phyloP scores from a whole-genome alignment of 1,284 basidiomycete genomes.

The Fomitopsis schrenkii region DNA sequence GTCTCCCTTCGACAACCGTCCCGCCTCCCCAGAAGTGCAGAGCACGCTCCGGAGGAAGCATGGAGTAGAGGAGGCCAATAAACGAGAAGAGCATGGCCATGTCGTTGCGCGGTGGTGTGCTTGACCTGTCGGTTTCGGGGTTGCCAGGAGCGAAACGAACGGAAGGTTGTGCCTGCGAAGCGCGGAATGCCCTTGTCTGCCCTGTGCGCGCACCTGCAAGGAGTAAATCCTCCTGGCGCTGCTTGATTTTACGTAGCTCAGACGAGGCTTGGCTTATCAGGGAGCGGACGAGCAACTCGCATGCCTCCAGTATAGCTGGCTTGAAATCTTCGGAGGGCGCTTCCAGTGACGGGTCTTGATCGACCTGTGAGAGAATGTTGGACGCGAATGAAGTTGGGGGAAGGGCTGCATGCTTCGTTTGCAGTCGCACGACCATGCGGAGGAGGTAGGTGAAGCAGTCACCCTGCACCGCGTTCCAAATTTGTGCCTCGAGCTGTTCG shows the following conservation, averaged over 20 bases:
- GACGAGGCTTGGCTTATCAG: conserved; percentile 79
- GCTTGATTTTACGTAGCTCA: conserved; percentile 88
- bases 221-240: conserved; percentile 83
- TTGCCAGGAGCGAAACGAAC: conserved; percentile 25
- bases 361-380: conserved; percentile 31
- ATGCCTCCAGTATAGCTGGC: conserved; percentile 56
- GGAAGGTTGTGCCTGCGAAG: conserved; percentile 31
- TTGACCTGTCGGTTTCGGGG: conserved; percentile 24
- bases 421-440: conserved; percentile 48
- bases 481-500: conserved; percentile 75
- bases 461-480: conserved; percentile 78
- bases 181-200: conserved; percentile 47
- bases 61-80: conserved; percentile 76
- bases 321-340: conserved; percentile 64
- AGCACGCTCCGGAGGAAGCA: conserved; percentile 71
- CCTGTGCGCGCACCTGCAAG: conserved; percentile 60
- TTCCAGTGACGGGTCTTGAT: conserved; percentile 56
- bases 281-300: conserved; percentile 71
- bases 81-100: conserved; percentile 83
- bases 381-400: conserved; percentile 45
- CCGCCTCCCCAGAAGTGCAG: conserved; percentile 84
- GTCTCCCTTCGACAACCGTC: conserved; percentile 35
- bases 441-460: conserved; percentile 81
- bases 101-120: conserved; percentile 62
- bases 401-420: conserved; percentile 38